A percentile compares a stretch with the other conserved stretches of the same genome.
These are phyloP conservation scores for Neoboletus subvelutipes DNA, from an alignment of 768 basidiomycete species.

Conservation along the genomic window DNA sequence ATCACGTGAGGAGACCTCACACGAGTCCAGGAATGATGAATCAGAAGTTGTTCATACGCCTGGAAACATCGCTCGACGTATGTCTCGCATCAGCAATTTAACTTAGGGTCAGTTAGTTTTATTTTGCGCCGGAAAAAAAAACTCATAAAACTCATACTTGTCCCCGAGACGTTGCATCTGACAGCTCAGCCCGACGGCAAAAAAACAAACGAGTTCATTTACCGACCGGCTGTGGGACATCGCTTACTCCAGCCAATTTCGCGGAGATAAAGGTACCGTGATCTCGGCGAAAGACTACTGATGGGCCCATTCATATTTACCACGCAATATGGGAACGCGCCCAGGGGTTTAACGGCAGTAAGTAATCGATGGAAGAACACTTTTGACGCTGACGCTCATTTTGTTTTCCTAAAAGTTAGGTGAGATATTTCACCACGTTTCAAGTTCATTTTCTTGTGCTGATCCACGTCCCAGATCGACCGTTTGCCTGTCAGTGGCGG, in stretches of 20 bases:
- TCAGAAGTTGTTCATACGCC: too few species aligned
- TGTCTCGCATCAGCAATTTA: not conserved
- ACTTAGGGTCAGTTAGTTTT: not conserved
- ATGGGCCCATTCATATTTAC: conserved; percentile 8
- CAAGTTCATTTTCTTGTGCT: not conserved
- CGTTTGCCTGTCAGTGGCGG: not conserved
- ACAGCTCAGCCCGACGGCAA: not conserved
- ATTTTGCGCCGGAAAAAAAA: not conserved
- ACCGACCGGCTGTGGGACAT: conserved; percentile 10
- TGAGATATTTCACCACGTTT: not conserved
- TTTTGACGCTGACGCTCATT: conserved; percentile 3
- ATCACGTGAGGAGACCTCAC: not conserved
- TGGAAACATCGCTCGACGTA: not conserved
- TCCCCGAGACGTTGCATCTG: not conserved
- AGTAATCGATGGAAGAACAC: not conserved
- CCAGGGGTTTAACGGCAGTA: not conserved
- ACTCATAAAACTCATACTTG: not conserved
- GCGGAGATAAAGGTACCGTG: conserved; percentile 25
- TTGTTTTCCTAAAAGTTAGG: conserved; percentile 10
- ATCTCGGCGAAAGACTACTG: conserved; percentile 1
- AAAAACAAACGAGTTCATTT: not conserved
- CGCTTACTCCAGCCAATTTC: conserved; percentile 10
- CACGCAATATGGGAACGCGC: conserved; percentile 13
- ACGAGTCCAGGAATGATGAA: not conserved
- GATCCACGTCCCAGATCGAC: conserved; percentile 7